Evolutionary conservation across 176 grass and related monocot genomes (phyloP).

Genomic region (Musa troglodytarum): DNA sequence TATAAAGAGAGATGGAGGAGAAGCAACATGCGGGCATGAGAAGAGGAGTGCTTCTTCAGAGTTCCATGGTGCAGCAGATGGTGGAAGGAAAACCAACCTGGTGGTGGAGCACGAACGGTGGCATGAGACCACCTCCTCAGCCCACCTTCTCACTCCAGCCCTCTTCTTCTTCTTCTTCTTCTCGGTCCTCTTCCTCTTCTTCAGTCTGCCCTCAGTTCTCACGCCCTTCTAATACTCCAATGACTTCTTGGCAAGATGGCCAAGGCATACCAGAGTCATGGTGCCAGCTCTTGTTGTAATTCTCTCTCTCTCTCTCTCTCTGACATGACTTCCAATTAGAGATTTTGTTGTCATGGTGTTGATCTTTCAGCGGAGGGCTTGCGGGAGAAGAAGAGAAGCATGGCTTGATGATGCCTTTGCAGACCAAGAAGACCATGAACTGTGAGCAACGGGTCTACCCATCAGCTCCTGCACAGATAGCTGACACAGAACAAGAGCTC

Average conservation of each 20-base stretch:
- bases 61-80: constrained; percentile 61
- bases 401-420: constrained; percentile 22
- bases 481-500: background rate
- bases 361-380: constrained; percentile 31
- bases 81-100: constrained; percentile 27
- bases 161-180: constrained; percentile 19
- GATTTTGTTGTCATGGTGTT: background rate
- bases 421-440: background rate
- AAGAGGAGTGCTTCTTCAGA: constrained; percentile 52
- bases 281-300: constrained; percentile 74
- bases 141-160: constrained; percentile 37
- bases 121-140: constrained; percentile 36
- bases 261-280: constrained; percentile 54
- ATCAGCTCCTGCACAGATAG: constrained; percentile 27
- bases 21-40: constrained; percentile 32
- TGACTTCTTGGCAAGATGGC: constrained; percentile 24
- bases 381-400: constrained; percentile 38
- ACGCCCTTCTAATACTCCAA: constrained; percentile 8
- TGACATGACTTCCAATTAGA: too few relatives aligned
- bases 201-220: constrained; percentile 28
- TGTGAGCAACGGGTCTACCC: background rate
- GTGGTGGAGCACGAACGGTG: constrained; percentile 23
- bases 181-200: constrained; percentile 48
- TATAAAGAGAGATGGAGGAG: background rate
- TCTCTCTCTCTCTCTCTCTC: background rate